Evolutionary conservation across 2,329 filamentous ascomycete genomes (phyloP).

Genomic region (Hypoxylon sp.): DNA sequence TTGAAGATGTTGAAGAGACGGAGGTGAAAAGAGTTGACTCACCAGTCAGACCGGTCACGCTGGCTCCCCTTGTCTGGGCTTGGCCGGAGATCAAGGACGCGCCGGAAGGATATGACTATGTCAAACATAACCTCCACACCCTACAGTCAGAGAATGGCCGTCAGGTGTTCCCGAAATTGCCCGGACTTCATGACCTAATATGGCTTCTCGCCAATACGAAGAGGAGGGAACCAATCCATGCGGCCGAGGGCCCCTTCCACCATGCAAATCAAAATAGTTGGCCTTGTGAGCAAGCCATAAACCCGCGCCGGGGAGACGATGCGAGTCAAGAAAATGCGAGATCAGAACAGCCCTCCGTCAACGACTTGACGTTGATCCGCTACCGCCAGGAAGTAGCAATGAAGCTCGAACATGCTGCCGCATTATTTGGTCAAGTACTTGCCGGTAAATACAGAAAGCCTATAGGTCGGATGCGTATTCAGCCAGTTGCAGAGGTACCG

Average conservation of each 20-base stretch:
- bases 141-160: background rate
- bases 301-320: too few relatives aligned
- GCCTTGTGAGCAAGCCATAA: background rate
- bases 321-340: too few relatives aligned
- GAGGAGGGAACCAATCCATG: background rate
- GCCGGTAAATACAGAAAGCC: constrained; percentile 1
- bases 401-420: background rate
- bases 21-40: background rate
- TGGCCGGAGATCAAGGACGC: background rate
- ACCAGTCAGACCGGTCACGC: background rate
- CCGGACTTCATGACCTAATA: background rate
- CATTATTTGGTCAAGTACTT: background rate
- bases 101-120: background rate
- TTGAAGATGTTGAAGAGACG: background rate
- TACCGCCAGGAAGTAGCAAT: background rate
- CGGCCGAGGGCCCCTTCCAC: background rate
- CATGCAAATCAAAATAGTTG: background rate
- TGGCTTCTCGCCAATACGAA: background rate
- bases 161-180: background rate
- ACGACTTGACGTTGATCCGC: background rate
- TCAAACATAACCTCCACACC: background rate
- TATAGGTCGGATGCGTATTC: background rate
- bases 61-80: background rate
- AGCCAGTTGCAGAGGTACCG: background rate
- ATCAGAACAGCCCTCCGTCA: background rate